Conservation (phyloP, 75 land plant genomes). For the Pinus taeda region DNA sequence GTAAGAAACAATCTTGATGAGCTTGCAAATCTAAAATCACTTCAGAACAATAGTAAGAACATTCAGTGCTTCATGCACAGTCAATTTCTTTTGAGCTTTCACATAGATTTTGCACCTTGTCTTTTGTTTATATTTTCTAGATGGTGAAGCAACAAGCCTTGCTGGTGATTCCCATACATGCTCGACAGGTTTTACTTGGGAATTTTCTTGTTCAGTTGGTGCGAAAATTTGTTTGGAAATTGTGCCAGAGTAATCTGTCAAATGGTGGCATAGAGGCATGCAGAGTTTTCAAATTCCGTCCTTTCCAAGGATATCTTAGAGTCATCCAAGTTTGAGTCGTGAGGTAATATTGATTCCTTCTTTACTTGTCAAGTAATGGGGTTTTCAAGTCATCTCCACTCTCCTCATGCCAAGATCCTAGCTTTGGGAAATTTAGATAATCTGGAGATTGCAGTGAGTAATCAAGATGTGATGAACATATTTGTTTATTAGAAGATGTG, state of each 20-base stretch:
- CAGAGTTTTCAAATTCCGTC: not conserved
- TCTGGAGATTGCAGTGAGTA: not conserved
- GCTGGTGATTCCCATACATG: conserved; percentile 5
- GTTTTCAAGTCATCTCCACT: no score
- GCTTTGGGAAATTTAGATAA: no score
- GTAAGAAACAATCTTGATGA: no score
- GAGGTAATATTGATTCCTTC: not conserved
- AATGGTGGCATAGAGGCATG: not conserved
- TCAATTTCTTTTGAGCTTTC: no score
- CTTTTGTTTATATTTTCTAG: conserved; percentile 4
- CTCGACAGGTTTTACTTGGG: not conserved
- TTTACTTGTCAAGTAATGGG: not conserved
- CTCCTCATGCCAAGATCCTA: no score
- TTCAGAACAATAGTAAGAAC: no score
- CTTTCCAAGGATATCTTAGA: conserved; percentile 2
- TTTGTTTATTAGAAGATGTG: not conserved
- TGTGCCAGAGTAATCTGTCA: not conserved
- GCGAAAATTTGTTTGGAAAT: not conserved
- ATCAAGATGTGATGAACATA: not conserved
- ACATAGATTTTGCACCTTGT: not conserved
- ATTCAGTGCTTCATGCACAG: no score
- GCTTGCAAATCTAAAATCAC: no score
- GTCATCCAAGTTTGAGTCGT: not conserved
- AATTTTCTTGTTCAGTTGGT: not conserved
- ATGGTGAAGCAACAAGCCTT: conserved; percentile 4